Evolutionary conservation across 176 grass and related monocot genomes (phyloP), one percentile per base, ranked within the genome.

Genomic region (Tillandsia leiboldiana): DNA sequence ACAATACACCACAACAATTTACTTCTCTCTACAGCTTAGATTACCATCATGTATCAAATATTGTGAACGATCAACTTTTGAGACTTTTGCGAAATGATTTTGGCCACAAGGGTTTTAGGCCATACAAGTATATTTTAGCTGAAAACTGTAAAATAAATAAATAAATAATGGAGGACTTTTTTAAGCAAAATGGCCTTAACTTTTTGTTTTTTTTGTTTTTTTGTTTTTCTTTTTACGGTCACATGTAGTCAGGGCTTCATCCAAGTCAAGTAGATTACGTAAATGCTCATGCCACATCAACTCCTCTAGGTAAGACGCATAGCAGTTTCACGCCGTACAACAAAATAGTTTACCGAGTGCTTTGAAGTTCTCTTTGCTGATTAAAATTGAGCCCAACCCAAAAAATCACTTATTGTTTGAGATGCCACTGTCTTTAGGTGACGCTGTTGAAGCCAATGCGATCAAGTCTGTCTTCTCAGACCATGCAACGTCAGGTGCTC

Each of bases 201-300:
- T 42, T 42, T 7, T 42, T 42, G 4, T 42, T 42, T 42, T 42
- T 42, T 42, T 24, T 24, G 24, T 24, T 24, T 24, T 24, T 42
- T 17, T 3, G 53, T 33, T 78, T 0, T 49, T 74, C 20, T 48
- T 66, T 70, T 75, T 71, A 42, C 64, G 67, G 27, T 76, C 8
- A 66, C 49, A 27, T 70, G 62, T 53, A 97, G 93, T 92, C 89
- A 65, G 93, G 93, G 24, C 77, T 97, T 81, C 71, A 49, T 80
- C 79, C 82, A 74, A 85, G 81, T 67, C 72, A 92, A 83, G 81
- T 97, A 64, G 89, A 90, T 73, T 97, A 97, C 68, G 65, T 97
- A 75, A 97, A 97, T 77, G 89, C 89, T 0, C 89, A 92, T 83
- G 93, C 93, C 22, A 97, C 93, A 67, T 92, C 93, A 79, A 97